These are phyloP conservation scores for Ustilago shanxiensis DNA, from an alignment of 1,284 basidiomycete species.

Conservation along the genomic window DNA sequence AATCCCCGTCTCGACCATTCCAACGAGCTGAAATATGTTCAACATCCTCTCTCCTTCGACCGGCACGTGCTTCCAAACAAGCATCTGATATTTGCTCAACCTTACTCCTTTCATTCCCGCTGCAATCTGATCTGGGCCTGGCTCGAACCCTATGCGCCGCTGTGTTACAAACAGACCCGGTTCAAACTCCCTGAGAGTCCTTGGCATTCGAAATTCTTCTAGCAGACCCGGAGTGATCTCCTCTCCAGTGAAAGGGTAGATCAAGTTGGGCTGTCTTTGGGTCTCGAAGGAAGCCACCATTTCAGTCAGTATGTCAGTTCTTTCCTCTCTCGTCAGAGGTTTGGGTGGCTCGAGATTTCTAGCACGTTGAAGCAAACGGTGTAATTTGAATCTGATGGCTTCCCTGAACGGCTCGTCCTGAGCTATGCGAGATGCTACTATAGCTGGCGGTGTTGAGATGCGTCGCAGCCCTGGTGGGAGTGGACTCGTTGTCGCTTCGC, in stretches of 20 bases:
- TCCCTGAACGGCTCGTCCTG: too few species aligned
- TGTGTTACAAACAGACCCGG: neutral
- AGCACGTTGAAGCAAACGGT: neutral
- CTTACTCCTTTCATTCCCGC: neutral
- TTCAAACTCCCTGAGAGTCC: neutral
- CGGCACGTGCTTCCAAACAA: neutral
- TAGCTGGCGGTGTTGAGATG: too few species aligned
- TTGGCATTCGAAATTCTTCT: accelerated
- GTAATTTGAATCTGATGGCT: neutral
- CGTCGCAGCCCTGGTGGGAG: too few species aligned
- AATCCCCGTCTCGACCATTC: neutral
- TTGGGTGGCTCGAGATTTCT: neutral
- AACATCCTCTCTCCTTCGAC: neutral
- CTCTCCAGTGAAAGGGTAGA: neutral
- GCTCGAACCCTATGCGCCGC: accelerated
- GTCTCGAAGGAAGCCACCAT: neutral
- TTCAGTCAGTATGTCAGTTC: neutral
- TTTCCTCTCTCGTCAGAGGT: neutral
- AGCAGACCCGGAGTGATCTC: neutral
- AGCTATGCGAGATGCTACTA: too few species aligned
- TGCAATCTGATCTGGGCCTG: neutral
- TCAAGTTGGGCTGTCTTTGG: neutral
- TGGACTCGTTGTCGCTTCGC: too few species aligned
- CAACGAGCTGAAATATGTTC: neutral
- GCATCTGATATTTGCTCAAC: neutral